Base-by-base conservation (phyloP, 352 stramenopile species). In the Blastocystis sp. region DNA sequence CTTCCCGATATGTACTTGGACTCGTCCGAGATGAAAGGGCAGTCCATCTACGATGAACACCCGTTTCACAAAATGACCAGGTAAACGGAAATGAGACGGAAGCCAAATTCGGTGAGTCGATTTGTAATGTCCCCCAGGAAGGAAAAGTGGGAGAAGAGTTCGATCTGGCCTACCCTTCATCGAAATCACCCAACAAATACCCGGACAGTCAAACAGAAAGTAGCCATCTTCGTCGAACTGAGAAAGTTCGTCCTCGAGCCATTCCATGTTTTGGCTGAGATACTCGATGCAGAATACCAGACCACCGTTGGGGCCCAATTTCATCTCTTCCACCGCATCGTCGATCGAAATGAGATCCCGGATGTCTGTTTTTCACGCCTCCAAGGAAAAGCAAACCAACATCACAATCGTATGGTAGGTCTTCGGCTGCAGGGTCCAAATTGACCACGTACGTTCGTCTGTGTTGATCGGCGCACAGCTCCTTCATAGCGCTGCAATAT, bases 201-300 rank as follows among this genome's bases (percentile, higher is more conserved):
- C 97, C 68, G 97, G 97, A 80, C 97, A 97, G 92, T 99, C 97
- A 69, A 99, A 98, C 65, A 99, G 94, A 61, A 99, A 94, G 91
- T 99, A 99, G 88, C 97, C 94, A 89, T 95, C 93, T 76, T 96
- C 94, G 68, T 92, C 94, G 89, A 97, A 96, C 79, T 94, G 92
- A 60, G 92, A 91, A 6, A 98, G 91, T 70, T 96, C 89, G 66
- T 98, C 94, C 88, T 96, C 92, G 28, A 99, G 92, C 93, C 96
- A 98, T 88, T 98, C 93, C 38, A 98, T 90, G 87, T 98, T 97
- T 89, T 98, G 91, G 52, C 91, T 91, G 2, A 81, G 34, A 81
- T 81, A 98, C 94, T 99, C 96, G 94, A 99, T 98, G 91, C 96
- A 99, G 91, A 98, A 99, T 17, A 99, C 92, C 17, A 99, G 92